A percentile compares a stretch with the other conserved stretches of the same genome.
Conservation (phyloP, 192 early-diverging fungal species). For the Coemansia sp. region DNA sequence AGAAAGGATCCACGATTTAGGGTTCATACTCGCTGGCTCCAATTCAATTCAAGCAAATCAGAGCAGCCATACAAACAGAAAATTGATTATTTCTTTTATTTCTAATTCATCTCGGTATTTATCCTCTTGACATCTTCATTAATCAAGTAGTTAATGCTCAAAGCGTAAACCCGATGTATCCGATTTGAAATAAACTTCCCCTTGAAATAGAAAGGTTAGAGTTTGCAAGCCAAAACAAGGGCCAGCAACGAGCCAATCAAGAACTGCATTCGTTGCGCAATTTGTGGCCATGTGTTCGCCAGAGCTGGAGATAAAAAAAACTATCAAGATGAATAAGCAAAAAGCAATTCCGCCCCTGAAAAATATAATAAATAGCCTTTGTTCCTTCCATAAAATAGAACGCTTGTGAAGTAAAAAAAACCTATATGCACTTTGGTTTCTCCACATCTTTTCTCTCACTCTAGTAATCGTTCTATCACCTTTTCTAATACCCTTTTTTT, state of each 20-base stretch:
- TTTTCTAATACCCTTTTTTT: background rate
- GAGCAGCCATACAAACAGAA: no score
- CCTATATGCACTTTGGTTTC: background rate
- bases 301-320: background rate
- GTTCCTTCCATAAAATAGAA: background rate
- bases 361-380: background rate
- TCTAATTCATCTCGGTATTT: no score
- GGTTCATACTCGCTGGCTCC: no score
- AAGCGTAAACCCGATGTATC: no score
- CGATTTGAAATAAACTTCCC: background rate
- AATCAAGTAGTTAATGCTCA: no score
- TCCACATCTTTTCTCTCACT: background rate
- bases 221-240: no score
- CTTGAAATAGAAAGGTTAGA: background rate
- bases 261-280: background rate
- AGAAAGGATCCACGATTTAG: no score
- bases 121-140: no score
- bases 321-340: no score
- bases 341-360: no score
- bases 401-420: background rate
- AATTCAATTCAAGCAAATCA: no score
- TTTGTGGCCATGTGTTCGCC: background rate
- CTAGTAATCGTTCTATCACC: background rate
- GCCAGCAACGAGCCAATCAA: background rate
- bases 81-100: no score